Conservation (phyloP, 768 basidiomycete species). For the Hysterangium stoloniferum region DNA sequence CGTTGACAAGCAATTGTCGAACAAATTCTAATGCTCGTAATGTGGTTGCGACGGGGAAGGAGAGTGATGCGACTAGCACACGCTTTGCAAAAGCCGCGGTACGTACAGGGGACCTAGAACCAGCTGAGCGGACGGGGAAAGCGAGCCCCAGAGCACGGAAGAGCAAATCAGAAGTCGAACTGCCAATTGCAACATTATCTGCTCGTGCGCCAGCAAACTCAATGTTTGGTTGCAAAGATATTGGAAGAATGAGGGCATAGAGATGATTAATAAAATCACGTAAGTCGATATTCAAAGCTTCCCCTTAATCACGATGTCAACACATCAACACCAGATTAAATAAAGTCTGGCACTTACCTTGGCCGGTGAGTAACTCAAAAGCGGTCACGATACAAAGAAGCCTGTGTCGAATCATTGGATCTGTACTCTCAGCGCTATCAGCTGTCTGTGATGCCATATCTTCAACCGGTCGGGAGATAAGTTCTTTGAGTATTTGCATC, state of each 20-base stretch:
- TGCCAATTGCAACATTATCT: slow-evolving; percentile 21
- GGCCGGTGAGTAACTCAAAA: slow-evolving; percentile 94
- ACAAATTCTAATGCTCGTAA: slow-evolving; percentile 72
- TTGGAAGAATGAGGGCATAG: slow-evolving; percentile 72
- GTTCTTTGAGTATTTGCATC: slow-evolving; percentile 73
- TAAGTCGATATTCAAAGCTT: slow-evolving; percentile 95
- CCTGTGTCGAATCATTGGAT: slow-evolving; percentile 40
- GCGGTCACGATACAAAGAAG: slow-evolving; percentile 90
- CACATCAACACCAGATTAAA: background rate
- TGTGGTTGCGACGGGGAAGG: slow-evolving; percentile 66
- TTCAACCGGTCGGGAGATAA: slow-evolving; percentile 42
- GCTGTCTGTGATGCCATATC: slow-evolving; percentile 11
- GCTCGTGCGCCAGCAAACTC: slow-evolving; percentile 36
- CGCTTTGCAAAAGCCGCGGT: slow-evolving; percentile 92
- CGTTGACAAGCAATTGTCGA: slow-evolving; percentile 58
- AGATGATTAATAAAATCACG: slow-evolving; percentile 79
- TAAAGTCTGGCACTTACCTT: slow-evolving; percentile 47
- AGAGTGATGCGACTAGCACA: slow-evolving; percentile 70
- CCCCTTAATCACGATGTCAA: slow-evolving; percentile 44
- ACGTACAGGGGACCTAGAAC: slow-evolving; percentile 57
- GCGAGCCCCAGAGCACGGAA: slow-evolving; percentile 79
- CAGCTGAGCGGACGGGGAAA: slow-evolving; percentile 62
- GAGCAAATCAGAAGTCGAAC: slow-evolving; percentile 57
- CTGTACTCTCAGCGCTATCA: slow-evolving; percentile 31
- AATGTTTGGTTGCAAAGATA: slow-evolving; percentile 59